phyloP scores from a whole-genome alignment of 805 yeast genomes.

The Candida odintsovae region DNA sequence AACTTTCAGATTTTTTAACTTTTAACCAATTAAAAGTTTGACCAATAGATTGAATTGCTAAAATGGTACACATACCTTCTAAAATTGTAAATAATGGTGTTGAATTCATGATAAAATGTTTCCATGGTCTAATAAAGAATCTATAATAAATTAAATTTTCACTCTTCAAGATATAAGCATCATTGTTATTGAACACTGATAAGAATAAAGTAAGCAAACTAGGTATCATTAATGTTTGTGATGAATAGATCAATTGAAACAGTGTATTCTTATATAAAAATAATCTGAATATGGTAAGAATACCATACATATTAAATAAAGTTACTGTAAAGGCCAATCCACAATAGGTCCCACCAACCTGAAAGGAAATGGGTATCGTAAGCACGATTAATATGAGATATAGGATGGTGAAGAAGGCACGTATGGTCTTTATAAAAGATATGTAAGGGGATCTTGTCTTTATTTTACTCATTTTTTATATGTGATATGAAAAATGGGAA shows the following conservation, averaged over 20 bases:
- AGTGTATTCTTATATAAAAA: constrained; percentile 29
- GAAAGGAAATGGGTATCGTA: constrained; percentile 89
- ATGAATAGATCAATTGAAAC: constrained; percentile 51
- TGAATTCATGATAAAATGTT: constrained; percentile 60
- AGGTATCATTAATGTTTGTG: constrained; percentile 81
- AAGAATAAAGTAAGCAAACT: constrained; percentile 67
- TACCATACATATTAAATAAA: constrained; percentile 62
- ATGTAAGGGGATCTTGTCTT: constrained; percentile 3
- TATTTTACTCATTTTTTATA: not conserved
- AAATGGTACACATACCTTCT: constrained; percentile 89
- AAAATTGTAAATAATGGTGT: constrained; percentile 85
- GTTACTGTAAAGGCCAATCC: constrained; percentile 82
- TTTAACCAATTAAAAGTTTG: constrained; percentile 72
- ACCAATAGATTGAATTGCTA: constrained; percentile 90
- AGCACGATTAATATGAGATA: constrained; percentile 66
- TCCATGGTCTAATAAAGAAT: constrained; percentile 61
- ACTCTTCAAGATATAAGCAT: constrained; percentile 17
- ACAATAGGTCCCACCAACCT: constrained; percentile 86
- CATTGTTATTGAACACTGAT: constrained; percentile 41
- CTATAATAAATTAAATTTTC: constrained; percentile 23
- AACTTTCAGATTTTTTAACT: constrained; percentile 53
- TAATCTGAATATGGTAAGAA: constrained; percentile 67
- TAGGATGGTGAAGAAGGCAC: constrained; percentile 41
- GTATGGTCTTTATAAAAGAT: constrained; percentile 11
- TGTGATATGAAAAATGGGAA: not conserved